Conservation (phyloP, 2,329 filamentous ascomycete species). For the Cyphellophora europaea region DNA sequence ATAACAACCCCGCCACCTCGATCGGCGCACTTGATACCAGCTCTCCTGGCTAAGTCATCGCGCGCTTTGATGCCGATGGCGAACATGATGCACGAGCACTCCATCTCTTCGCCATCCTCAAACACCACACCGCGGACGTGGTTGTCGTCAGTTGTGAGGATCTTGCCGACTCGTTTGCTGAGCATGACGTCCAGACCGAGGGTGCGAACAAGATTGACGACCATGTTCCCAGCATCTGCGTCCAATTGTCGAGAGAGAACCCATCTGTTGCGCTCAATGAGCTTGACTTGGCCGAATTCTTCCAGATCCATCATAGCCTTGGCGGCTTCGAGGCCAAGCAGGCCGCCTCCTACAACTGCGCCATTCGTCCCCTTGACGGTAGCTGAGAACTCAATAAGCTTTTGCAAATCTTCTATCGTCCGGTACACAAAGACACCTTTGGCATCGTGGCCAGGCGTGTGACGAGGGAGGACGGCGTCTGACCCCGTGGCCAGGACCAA, state of each 20-base stretch:
- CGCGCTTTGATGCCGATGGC: slow-evolving; percentile 77
- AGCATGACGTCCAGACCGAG: slow-evolving; percentile 73
- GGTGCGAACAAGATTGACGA: slow-evolving; percentile 69
- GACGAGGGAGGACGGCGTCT: slow-evolving; percentile 63
- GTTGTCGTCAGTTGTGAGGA: slow-evolving; percentile 59
- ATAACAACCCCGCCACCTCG: slow-evolving; percentile 70
- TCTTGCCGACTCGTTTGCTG: slow-evolving; percentile 63
- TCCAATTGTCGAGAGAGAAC: slow-evolving; percentile 77
- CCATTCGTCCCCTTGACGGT: slow-evolving; percentile 59
- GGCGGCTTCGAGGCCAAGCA: slow-evolving; percentile 79
- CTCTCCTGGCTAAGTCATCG: slow-evolving; percentile 62
- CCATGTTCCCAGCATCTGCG: slow-evolving; percentile 67
- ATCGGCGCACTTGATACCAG: slow-evolving; percentile 63
- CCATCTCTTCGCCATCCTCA: slow-evolving; percentile 68
- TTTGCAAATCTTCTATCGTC: slow-evolving; percentile 71
- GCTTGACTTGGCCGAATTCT: slow-evolving; percentile 61
- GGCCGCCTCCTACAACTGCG: slow-evolving; percentile 71
- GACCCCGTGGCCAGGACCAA: slow-evolving; percentile 81
- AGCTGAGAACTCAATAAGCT: slow-evolving; percentile 64
- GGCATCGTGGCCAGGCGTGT: slow-evolving; percentile 69
- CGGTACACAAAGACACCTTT: slow-evolving; percentile 83
- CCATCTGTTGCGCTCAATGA: slow-evolving; percentile 78
- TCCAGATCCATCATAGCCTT: slow-evolving; percentile 86
- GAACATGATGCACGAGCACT: slow-evolving; percentile 77
- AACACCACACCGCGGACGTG: slow-evolving; percentile 66